These are phyloP conservation scores for Fusarium chaquense DNA, from an alignment of 2,329 filamentous ascomycete genomes.

Conservation along the genomic window DNA sequence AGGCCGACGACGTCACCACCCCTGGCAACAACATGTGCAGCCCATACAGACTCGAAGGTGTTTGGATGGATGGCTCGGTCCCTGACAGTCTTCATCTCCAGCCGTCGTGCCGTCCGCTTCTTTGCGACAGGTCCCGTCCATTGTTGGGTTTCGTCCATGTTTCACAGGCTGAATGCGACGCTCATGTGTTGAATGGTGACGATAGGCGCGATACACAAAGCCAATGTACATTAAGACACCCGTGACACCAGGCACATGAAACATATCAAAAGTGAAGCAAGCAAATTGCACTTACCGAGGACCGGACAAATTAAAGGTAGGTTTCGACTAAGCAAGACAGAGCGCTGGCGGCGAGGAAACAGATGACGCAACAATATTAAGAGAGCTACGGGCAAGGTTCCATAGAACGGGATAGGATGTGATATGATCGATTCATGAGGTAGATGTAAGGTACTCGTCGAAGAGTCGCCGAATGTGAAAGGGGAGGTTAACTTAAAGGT, in stretches of 20 bases:
- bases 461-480: constrained; percentile 21
- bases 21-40: constrained; percentile 24
- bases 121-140: constrained; percentile 26
- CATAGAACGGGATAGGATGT: constrained; percentile 1
- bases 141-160: constrained; percentile 19
- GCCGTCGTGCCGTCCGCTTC: constrained; percentile 14
- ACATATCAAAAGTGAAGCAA: constrained; percentile 28
- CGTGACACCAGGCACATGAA: constrained; percentile 19
- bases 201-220: constrained; percentile 1
- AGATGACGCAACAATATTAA: constrained; percentile 7
- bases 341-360: constrained; percentile 1
- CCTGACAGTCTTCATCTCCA: constrained; percentile 27
- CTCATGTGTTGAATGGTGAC: constrained; percentile 4
- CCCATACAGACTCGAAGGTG: constrained; percentile 21
- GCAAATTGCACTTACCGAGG: constrained; percentile 34
- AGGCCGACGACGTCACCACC: constrained; percentile 39
- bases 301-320: not conserved
- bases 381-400: constrained; percentile 10
- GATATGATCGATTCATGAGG: not conserved
- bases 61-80: constrained; percentile 27
- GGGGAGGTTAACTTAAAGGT: constrained; percentile 25
- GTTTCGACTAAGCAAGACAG: not conserved
- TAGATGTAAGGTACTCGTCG: not conserved
- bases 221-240: constrained; percentile 5
- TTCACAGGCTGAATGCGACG: constrained; percentile 2